phyloP scores from a whole-genome alignment of 2,329 filamentous ascomycete genomes.

The Phaeophleospora eucalypticola region DNA sequence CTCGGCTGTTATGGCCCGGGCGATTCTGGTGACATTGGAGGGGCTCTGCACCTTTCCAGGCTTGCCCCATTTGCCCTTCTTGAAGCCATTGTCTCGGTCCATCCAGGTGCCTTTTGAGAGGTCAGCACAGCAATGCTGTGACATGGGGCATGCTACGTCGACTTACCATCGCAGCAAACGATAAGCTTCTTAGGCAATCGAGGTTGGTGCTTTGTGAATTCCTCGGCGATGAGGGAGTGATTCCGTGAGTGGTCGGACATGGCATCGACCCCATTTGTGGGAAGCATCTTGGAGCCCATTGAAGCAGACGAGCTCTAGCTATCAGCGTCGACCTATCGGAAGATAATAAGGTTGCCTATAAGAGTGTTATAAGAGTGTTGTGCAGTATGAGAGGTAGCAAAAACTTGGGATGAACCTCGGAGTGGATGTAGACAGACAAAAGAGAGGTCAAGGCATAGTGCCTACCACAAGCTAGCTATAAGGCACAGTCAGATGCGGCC shows the following conservation, averaged over 20 bases:
- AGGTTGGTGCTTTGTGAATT: constrained; percentile 13
- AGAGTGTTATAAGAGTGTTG: too few relatives aligned
- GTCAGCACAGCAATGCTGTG: neutral
- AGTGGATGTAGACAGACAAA: too few relatives aligned
- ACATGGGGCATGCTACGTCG: neutral
- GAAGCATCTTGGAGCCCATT: too few relatives aligned
- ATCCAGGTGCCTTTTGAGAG: constrained; percentile 36
- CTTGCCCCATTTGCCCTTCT: constrained; percentile 20
- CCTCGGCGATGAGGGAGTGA: constrained; percentile 9
- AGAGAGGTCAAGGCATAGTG: neutral
- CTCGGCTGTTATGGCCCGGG: constrained; percentile 32
- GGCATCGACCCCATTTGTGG: neutral
- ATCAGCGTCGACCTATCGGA: too few relatives aligned
- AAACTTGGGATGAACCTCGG: too few relatives aligned
- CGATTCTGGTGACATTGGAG: constrained; percentile 35
- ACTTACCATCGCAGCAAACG: constrained; percentile 27
- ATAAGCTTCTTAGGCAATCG: constrained; percentile 25
- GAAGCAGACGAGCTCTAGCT: too few relatives aligned
- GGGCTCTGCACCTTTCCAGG: constrained; percentile 31
- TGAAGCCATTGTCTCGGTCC: constrained; percentile 34
- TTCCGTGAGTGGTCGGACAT: neutral
- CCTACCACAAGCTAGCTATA: neutral
- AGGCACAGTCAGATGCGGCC: neutral
- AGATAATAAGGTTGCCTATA: too few relatives aligned
- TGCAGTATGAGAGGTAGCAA: too few relatives aligned